These are phyloP conservation scores for Yamadazyma dendronema DNA, from an alignment of 1,139 yeast genomes.

Conservation along the genomic window DNA sequence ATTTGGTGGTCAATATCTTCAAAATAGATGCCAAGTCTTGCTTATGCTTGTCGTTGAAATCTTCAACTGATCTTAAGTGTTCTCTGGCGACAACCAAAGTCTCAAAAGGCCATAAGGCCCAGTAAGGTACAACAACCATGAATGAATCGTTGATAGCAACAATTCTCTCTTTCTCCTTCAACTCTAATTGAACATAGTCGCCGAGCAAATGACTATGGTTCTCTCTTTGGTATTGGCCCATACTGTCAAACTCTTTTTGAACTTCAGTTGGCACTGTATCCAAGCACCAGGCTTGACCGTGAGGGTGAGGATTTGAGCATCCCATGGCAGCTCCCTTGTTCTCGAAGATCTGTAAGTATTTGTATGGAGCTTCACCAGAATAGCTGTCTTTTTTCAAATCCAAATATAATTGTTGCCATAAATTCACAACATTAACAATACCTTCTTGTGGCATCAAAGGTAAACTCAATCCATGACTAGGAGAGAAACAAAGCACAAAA, in stretches of 20 bases:
- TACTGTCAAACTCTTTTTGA: constrained; percentile 51
- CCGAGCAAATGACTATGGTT: constrained; percentile 53
- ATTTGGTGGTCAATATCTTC: constrained; percentile 57
- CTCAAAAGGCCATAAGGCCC: constrained; percentile 87
- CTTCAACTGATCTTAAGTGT: constrained; percentile 51
- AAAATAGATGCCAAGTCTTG: constrained; percentile 57
- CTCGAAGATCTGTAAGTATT: constrained; percentile 71
- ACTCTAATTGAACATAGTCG: constrained; percentile 64
- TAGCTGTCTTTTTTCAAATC: constrained; percentile 37
- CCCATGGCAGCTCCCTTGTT: constrained; percentile 84
- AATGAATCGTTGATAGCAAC: constrained; percentile 63
- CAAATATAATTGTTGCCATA: constrained; percentile 59
- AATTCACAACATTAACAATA: constrained; percentile 47
- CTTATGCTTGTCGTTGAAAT: constrained; percentile 50
- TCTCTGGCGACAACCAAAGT: constrained; percentile 58
- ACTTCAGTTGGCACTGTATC: constrained; percentile 69
- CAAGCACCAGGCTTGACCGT: constrained; percentile 78
- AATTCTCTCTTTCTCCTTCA: constrained; percentile 49
- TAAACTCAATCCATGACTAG: constrained; percentile 66
- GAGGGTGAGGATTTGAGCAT: constrained; percentile 81
- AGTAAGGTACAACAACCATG: constrained; percentile 72
- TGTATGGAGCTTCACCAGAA: constrained; percentile 44
- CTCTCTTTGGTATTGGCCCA: constrained; percentile 47
- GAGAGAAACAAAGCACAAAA: constrained; percentile 70
- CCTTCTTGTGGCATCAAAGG: constrained; percentile 56